Base-by-base conservation (phyloP, 2,329 filamentous ascomycete genomes). In the Cadophora sp. region DNA sequence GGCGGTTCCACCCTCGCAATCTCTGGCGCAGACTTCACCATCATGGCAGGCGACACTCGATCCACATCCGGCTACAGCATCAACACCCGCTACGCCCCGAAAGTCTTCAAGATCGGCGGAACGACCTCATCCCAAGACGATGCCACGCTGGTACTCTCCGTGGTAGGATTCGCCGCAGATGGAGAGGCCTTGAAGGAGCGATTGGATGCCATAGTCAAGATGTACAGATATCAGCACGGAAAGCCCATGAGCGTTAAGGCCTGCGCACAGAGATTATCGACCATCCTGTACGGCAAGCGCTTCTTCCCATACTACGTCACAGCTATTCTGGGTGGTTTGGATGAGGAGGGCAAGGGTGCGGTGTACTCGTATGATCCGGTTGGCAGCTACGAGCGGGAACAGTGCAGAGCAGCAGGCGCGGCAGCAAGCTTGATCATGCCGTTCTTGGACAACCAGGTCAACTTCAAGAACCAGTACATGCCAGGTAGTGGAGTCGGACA, bases 281-380 rank as follows among this genome's bases (percentile, higher is more conserved):
- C 97, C 58, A 97, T 99, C 73, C 89, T 99, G 67, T 99, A 99
- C 85, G 87, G 90, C 81, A 98, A 98, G 85, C 93, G 96, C 60
- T 99, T 99, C 86, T 99, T 99, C 85, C 96, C 96, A 26, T 99
- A 97, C 88, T 99, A 99, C 81, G 93, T 97, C 68, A 90, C 95
- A 77, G 95, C 95, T 37, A 98, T 99, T 80, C 85, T 99, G 58
- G 96, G 92, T 58, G 96, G 96, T 24, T 83, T 99, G 70, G 97
- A 99, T 76, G 96, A 98, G 83, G 90, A 98, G 71, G 96, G 96
- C 75, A 92, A 90, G 80, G 97, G 96, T 68, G 95, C 95, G 64
- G 86, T 99, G 70, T 99, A 97, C 86, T 96, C 92, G 72, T 99
- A 99, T 83, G 96, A 99, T 79, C 96, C 96, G 0, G 96, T 99